phyloP scores from a whole-genome alignment of 352 stramenopile species.

The Phytophthora quininea region DNA sequence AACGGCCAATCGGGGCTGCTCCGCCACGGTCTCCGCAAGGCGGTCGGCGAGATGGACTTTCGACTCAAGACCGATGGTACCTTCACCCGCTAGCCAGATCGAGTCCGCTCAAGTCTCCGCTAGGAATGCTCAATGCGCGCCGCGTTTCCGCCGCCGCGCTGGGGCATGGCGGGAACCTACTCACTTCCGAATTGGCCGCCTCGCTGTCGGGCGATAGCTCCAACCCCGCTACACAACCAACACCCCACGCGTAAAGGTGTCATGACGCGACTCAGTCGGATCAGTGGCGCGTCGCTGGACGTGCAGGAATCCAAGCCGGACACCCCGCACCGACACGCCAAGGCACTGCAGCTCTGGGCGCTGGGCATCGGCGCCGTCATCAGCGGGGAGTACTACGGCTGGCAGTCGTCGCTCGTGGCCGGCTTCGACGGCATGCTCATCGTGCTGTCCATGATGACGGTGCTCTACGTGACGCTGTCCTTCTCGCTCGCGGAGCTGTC shows the following conservation, averaged over 20 bases:
- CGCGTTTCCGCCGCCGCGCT: not conserved
- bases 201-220: not conserved
- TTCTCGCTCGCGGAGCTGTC: slow-evolving; percentile 75
- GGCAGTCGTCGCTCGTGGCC: slow-evolving; percentile 58
- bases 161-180: not conserved
- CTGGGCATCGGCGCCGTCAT: slow-evolving; percentile 49
- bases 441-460: slow-evolving; percentile 57
- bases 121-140: not conserved
- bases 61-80: not conserved
- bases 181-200: slow-evolving; percentile 27
- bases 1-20: not conserved
- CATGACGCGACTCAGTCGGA: slow-evolving; percentile 30
- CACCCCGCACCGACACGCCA: slow-evolving; percentile 44
- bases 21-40: not conserved
- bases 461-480: slow-evolving; percentile 63
- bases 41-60: not conserved
- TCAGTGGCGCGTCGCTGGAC: slow-evolving; percentile 27
- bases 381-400: slow-evolving; percentile 63
- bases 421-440: slow-evolving; percentile 66
- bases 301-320: slow-evolving; percentile 28
- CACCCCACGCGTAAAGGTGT: not conserved
- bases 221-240: not conserved
- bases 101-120: not conserved
- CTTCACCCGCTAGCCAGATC: not conserved
- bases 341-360: slow-evolving; percentile 62